Conservation (phyloP, 2,329 filamentous ascomycete species). For the Trichoderma polysporum region DNA sequence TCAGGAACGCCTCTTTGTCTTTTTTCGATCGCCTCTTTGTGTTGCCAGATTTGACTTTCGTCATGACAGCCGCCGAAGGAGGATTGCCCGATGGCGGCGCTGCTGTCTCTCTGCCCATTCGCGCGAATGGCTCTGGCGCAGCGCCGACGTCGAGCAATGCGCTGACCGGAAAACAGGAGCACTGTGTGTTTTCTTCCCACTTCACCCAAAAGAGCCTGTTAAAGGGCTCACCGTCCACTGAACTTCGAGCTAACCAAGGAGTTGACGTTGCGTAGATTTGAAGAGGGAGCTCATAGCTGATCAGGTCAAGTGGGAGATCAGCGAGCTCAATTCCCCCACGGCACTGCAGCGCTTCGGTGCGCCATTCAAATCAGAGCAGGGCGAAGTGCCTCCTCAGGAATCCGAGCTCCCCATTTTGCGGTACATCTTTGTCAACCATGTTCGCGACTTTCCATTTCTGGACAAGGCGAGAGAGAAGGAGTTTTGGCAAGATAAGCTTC, state of each 20-base stretch:
- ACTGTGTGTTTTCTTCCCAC: slow-evolving; percentile 63
- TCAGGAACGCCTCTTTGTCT: not conserved
- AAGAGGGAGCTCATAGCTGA: slow-evolving; percentile 92
- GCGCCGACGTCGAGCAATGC: slow-evolving; percentile 45
- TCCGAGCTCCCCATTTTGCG: slow-evolving; percentile 90
- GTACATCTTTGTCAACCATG: slow-evolving; percentile 97
- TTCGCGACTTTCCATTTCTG: slow-evolving; percentile 96
- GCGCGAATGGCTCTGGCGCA: slow-evolving; percentile 30
- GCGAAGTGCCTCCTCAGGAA: slow-evolving; percentile 89
- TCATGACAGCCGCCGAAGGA: slow-evolving; percentile 33
- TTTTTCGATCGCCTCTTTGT: not conserved
- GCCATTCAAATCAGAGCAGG: slow-evolving; percentile 87
- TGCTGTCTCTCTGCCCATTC: slow-evolving; percentile 33
- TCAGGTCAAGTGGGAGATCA: slow-evolving; percentile 87
- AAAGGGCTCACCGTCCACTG: not conserved
- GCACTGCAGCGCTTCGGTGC: slow-evolving; percentile 93
- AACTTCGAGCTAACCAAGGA: not conserved
- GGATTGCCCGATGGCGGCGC: slow-evolving; percentile 28
- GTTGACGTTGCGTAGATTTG: slow-evolving; percentile 60
- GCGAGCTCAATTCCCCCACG: slow-evolving; percentile 90
- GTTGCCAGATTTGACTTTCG: not conserved
- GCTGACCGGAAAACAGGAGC: slow-evolving; percentile 95
- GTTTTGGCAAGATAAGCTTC: slow-evolving; percentile 98
- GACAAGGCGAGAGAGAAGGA: slow-evolving; percentile 97
- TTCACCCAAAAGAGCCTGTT: not conserved